Evolutionary conservation across 2,329 filamentous ascomycete species (phyloP).

Genomic region (Pezicula carpinea): DNA sequence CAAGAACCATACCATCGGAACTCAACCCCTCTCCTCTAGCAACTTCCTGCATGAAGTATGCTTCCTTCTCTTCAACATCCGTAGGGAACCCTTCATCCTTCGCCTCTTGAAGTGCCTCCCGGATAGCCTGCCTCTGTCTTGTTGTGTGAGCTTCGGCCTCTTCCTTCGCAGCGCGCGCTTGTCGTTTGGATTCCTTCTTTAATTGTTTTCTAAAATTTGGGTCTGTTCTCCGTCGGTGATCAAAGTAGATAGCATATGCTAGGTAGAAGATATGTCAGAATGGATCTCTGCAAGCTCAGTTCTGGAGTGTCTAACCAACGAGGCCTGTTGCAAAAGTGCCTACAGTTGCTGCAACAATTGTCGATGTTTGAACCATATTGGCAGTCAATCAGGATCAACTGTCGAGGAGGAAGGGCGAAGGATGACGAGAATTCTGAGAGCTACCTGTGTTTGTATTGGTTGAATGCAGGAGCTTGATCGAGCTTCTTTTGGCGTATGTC

Average conservation of each 20-base stretch:
- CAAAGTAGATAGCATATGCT: slow-evolving; percentile 67
- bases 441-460: background rate
- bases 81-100: slow-evolving; percentile 88
- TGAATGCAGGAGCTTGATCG: background rate
- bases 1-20: slow-evolving; percentile 62
- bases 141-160: slow-evolving; percentile 61
- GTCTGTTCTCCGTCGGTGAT: slow-evolving; percentile 59
- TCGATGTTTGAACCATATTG: slow-evolving; percentile 45
- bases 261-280: slow-evolving; percentile 18
- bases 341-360: slow-evolving; percentile 56
- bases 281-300: background rate
- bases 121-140: slow-evolving; percentile 70
- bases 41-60: slow-evolving; percentile 95
- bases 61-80: slow-evolving; percentile 88
- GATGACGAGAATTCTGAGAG: background rate
- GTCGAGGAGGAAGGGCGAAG: background rate
- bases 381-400: slow-evolving; percentile 2
- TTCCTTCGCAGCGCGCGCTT: slow-evolving; percentile 68
- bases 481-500: background rate
- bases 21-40: slow-evolving; percentile 81
- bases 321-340: slow-evolving; percentile 56
- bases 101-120: slow-evolving; percentile 70
- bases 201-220: slow-evolving; percentile 62
- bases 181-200: slow-evolving; percentile 71
- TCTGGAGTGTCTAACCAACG: slow-evolving; percentile 43